Evolutionary conservation across 352 stramenopile species (phyloP).

Genomic region (Globisporangium apiculatum): DNA sequence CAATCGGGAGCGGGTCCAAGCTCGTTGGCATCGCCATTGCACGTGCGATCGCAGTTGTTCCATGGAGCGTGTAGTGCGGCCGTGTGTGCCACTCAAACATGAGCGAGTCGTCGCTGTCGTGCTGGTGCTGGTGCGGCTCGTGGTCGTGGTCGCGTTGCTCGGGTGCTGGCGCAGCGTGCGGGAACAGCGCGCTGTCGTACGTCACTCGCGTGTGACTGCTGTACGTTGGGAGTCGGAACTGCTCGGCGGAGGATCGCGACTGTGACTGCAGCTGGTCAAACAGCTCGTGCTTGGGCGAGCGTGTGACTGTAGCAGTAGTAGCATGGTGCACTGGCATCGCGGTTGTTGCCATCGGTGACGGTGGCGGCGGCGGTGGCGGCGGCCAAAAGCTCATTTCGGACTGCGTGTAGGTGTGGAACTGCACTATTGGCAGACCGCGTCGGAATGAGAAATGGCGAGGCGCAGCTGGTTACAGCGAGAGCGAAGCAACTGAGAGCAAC

Average conservation of each 20-base stretch:
- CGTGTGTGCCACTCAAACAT: not conserved
- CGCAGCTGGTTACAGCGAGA: not conserved
- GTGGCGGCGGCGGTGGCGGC: not conserved
- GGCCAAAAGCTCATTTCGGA: conserved; percentile 10
- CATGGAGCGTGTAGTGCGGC: not conserved
- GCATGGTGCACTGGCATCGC: not conserved
- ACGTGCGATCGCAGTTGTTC: not conserved
- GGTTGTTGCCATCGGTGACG: too few relatives aligned
- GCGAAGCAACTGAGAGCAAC: too few relatives aligned
- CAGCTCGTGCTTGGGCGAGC: not conserved
- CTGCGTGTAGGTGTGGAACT: not conserved
- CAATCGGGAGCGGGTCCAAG: conserved; percentile 8
- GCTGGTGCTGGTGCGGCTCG: not conserved
- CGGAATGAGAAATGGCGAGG: conserved; percentile 9
- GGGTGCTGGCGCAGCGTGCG: not conserved
- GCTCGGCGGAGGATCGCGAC: not conserved
- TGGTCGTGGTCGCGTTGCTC: not conserved
- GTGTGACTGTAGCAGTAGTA: not conserved
- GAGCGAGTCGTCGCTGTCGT: not conserved
- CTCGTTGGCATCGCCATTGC: not conserved
- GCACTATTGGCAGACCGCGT: conserved; percentile 1
- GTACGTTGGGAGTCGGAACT: not conserved
- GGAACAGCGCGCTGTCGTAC: not conserved
- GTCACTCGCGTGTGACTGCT: not conserved
- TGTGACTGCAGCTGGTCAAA: not conserved